A percentile compares a stretch with the other conserved stretches of the same genome.
Evolutionary conservation across 2,329 filamentous ascomycete species (phyloP).

Genomic region (Xylaria digitata): DNA sequence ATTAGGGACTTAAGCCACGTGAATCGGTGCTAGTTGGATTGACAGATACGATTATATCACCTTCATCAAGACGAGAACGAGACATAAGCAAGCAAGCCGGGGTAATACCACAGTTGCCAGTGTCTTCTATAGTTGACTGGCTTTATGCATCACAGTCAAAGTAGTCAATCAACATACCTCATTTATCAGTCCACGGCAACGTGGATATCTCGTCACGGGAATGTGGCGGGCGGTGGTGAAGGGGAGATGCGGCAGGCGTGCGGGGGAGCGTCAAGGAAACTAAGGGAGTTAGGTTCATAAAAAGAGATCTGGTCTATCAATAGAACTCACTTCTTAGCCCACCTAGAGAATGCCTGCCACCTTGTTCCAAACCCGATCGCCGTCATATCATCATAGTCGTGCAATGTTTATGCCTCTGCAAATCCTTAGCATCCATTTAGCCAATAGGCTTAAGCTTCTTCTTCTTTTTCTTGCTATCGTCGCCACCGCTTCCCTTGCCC

Average conservation of each 20-base stretch:
- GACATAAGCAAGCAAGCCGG: constrained; percentile 6
- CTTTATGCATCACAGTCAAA: constrained; percentile 13
- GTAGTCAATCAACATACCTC: constrained; percentile 34
- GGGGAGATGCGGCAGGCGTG: constrained; percentile 29
- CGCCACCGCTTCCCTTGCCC: constrained; percentile 64
- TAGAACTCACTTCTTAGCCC: constrained; percentile 49
- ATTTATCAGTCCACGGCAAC: constrained; percentile 21
- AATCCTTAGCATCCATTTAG: constrained; percentile 49
- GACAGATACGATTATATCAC: constrained; percentile 1
- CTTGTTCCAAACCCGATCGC: constrained; percentile 24
- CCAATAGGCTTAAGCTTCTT: constrained; percentile 77
- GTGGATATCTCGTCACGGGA: constrained; percentile 22
- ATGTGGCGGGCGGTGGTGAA: constrained; percentile 19
- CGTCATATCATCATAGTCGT: constrained; percentile 19
- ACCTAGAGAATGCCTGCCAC: constrained; percentile 28
- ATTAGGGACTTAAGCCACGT: constrained; percentile 2
- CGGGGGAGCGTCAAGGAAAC: constrained; percentile 40
- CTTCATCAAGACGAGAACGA: constrained; percentile 1
- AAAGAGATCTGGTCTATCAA: constrained; percentile 49
- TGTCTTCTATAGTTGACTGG: constrained; percentile 11
- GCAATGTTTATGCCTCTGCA: constrained; percentile 24
- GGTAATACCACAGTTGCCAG: constrained; percentile 8
- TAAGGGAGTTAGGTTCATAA: constrained; percentile 52
- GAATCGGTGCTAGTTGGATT: neutral
- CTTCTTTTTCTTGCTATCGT: constrained; percentile 70